These are phyloP conservation scores for Microcyclospora pomicola DNA, from an alignment of 2,329 filamentous ascomycete genomes.

Conservation along the genomic window DNA sequence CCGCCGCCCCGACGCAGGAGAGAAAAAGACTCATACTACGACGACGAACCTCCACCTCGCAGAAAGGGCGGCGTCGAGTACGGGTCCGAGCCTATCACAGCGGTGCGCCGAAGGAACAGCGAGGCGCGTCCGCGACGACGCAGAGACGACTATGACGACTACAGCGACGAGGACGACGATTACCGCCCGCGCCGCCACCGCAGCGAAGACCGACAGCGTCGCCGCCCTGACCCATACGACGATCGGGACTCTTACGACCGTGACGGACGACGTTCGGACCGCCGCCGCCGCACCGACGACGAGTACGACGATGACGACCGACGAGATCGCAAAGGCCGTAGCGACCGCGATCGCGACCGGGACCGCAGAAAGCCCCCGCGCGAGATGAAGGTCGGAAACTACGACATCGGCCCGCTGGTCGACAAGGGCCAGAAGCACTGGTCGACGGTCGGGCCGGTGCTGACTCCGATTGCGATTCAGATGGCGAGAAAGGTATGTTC, in stretches of 20 bases:
- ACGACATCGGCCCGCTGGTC: constrained; percentile 20
- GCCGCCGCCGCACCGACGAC: constrained; percentile 6
- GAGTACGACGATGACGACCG: constrained; percentile 7
- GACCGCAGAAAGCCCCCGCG: constrained; percentile 10
- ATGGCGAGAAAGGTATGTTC: constrained; percentile 10
- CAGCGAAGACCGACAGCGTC: constrained; percentile 9
- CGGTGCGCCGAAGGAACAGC: constrained; percentile 12
- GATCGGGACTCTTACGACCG: constrained; percentile 4
- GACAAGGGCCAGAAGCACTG: constrained; percentile 23
- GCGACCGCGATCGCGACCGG: constrained; percentile 5
- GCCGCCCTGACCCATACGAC: constrained; percentile 12
- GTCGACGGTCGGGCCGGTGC: constrained; percentile 17
- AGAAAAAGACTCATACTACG: constrained; percentile 7
- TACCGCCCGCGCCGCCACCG: constrained; percentile 8
- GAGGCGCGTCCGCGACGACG: constrained; percentile 11
- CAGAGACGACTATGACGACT: constrained; percentile 11
- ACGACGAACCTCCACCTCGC: constrained; percentile 14
- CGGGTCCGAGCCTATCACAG: constrained; percentile 16
- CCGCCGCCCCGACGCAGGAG: constrained; percentile 6
- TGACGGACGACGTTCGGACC: constrained; percentile 3
- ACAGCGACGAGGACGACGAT: constrained; percentile 8
- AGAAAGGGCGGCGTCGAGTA: constrained; percentile 17
- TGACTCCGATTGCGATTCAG: constrained; percentile 20
- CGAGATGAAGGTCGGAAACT: constrained; percentile 20
- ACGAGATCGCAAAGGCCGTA: constrained; percentile 5